Base-by-base conservation (phyloP, 1,284 basidiomycete species). In the Leucoagaricus sp. region DNA sequence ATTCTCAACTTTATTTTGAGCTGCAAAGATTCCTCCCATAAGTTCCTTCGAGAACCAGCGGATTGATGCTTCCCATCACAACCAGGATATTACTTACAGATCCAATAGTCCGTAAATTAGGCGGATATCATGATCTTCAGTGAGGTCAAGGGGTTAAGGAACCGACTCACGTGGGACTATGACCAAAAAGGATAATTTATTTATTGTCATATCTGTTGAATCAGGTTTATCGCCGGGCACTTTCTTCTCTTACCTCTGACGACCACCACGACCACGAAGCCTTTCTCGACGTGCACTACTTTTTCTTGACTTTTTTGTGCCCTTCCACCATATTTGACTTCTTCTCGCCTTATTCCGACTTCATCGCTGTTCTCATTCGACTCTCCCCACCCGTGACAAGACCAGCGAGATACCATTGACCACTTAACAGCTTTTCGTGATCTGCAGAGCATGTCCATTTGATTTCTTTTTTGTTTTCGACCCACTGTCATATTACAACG, bases 191-290 rank as follows among this genome's bases (percentile, higher is more conserved):
- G 34, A 57, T 46, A 31, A 40, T 51, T 57, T 57, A 52, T 57
- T 57, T 57, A 57, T 57, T 57, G 48, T 57, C 25, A 46, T 51
- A 45, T 50, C 46, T 55, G 50, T 55, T 55, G 53, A 55, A 48
- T 55, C 53, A 42, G 49, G 56, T 44, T 53, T 45, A 51, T 36
- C 28, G 42, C 38, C 34, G 29, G 49, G 57, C 53, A 45, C 57
- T 45, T 57, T 49, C 50, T 48, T 47, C 42, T 40, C 49, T 34
- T 50, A 53, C 46, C 50, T 53, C 31, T 53, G 51, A 53, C 56
- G 50, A 53, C 46, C 26, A 49, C 57, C 12, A 53, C 57, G 57
- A 58, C 57, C 25, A 52, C 28, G 29, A 57, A 49, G 33, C 25
- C 44, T 33, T 47, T 26, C n/a, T 28, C 50, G 50, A 53, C 45